Evolutionary conservation across 108 stramenopile genomes (phyloP).

Genomic region (Poteriospumella lacustris): DNA sequence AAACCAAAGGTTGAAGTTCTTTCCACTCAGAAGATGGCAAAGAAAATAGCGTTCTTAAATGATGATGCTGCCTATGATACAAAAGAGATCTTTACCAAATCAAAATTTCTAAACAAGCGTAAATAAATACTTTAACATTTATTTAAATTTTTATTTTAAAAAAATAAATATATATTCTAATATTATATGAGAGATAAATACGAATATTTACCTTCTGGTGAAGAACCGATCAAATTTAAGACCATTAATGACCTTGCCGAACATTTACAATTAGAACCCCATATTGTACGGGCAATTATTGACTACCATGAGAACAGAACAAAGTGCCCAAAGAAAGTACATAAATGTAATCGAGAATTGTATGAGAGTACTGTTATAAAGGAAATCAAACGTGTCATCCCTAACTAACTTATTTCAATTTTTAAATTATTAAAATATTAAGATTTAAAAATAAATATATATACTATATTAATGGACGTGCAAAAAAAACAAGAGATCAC

Average conservation of each 20-base stretch:
- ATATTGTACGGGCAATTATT: background rate
- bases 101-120: background rate
- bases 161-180: background rate
- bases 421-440: background rate
- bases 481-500: too few relatives aligned
- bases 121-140: background rate
- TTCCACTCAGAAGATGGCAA: background rate
- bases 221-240: background rate
- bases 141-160: background rate
- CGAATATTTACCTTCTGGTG: background rate
- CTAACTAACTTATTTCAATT: background rate
- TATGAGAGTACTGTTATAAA: background rate
- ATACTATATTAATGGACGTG: too few relatives aligned
- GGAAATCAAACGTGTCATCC: background rate
- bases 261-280: background rate
- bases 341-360: background rate
- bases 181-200: background rate
- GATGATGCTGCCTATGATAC: background rate
- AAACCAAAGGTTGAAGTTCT: background rate
- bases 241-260: too few relatives aligned
- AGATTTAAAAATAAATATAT: background rate
- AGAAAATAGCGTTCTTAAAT: background rate
- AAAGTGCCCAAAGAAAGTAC: background rate
- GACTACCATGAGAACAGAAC: background rate
- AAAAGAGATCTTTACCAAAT: background rate